These are phyloP conservation scores for Coniochaeta pulveracea DNA, from an alignment of 2,329 filamentous ascomycete species.

Conservation along the genomic window DNA sequence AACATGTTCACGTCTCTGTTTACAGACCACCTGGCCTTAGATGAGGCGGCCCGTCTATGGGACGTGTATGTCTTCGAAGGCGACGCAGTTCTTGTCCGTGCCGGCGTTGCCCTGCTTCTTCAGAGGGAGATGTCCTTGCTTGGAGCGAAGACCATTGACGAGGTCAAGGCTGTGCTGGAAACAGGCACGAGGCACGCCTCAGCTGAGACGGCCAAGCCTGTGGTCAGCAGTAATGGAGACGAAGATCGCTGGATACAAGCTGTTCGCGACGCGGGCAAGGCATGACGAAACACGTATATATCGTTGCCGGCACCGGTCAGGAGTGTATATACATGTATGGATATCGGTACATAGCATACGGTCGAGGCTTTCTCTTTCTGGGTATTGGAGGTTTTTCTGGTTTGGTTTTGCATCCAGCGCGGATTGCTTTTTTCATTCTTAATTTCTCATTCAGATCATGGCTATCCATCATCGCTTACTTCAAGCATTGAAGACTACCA, in stretches of 20 bases:
- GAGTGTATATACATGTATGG: no score
- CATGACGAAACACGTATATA: no score
- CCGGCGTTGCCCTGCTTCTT: constrained; percentile 56
- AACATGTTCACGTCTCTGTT: constrained; percentile 55
- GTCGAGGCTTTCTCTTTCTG: no score
- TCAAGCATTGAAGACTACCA: no score
- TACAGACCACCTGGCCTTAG: constrained; percentile 50
- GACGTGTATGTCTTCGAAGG: constrained; percentile 78
- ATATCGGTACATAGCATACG: no score
- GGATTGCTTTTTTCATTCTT: no score
- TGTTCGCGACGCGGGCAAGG: constrained; percentile 27
- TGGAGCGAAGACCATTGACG: constrained; percentile 28
- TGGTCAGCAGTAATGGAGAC: constrained; percentile 30
- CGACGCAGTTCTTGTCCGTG: constrained; percentile 59
- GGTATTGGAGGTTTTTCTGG: no score
- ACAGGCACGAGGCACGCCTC: constrained; percentile 9
- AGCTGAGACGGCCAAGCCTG: constrained; percentile 16
- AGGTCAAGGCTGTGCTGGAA: constrained; percentile 28
- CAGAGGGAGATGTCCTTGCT: constrained; percentile 40
- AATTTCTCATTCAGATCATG: no score
- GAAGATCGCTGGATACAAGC: constrained; percentile 34
- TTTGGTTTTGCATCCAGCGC: no score
- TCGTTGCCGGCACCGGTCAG: no score
- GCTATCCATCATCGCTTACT: no score
- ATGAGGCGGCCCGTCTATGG: constrained; percentile 64